Evolutionary conservation across 2,329 filamentous ascomycete genomes (phyloP).

Genomic region (Parascedosporium putredinis): DNA sequence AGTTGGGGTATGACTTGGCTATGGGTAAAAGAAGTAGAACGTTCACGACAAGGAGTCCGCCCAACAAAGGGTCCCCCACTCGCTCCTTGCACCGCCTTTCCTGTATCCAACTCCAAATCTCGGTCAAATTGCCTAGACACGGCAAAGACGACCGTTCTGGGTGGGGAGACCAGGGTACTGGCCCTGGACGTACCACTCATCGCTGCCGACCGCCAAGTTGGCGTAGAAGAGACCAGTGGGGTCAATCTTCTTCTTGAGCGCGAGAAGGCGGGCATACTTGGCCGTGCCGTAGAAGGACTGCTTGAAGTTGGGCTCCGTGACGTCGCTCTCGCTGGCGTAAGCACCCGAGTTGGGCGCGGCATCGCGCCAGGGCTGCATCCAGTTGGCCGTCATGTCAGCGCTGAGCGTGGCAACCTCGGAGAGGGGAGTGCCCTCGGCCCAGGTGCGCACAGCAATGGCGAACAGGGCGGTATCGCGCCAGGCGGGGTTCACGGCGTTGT

Average conservation of each 20-base stretch:
- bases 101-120: no score
- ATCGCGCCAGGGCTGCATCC: constrained; percentile 21
- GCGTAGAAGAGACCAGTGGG: constrained; percentile 34
- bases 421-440: constrained; percentile 7
- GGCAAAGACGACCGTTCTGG: constrained; percentile 29
- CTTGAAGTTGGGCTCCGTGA: constrained; percentile 31
- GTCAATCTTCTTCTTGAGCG: constrained; percentile 42
- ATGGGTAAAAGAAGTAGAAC: no score
- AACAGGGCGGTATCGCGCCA: constrained; percentile 13
- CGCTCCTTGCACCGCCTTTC: no score
- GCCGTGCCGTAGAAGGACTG: constrained; percentile 30
- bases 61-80: no score
- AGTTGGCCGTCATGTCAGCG: constrained; percentile 20
- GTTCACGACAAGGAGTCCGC: no score
- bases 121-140: no score
- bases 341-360: constrained; percentile 30
- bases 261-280: constrained; percentile 30
- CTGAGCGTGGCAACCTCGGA: constrained; percentile 14
- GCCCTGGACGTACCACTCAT: constrained; percentile 25
- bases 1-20: no score
- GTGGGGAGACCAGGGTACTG: constrained; percentile 20
- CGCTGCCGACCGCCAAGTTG: constrained; percentile 38
- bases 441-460: constrained; percentile 9
- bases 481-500: constrained; percentile 11
- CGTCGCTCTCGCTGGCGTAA: constrained; percentile 43